phyloP scores from a whole-genome alignment of 768 basidiomycete genomes.

The Candolleomyces eurysporus region DNA sequence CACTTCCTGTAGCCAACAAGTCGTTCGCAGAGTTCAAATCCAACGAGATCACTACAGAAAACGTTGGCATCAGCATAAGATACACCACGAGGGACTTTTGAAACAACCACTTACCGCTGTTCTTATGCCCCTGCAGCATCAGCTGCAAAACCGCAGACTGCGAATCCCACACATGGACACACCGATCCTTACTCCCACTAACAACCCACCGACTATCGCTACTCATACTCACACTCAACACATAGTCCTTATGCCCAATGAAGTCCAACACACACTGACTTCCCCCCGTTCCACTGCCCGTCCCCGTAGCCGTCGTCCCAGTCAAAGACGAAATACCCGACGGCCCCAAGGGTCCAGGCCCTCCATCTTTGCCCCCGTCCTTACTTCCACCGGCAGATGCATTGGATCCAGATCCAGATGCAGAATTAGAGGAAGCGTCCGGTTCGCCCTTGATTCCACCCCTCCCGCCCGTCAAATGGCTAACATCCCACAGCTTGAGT shows the following conservation, averaged over 20 bases:
- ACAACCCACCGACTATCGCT: slow-evolving; percentile 95
- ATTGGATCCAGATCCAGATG: slow-evolving; percentile 29
- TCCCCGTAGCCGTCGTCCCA: slow-evolving; percentile 5
- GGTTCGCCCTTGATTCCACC: not conserved
- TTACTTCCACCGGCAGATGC: not conserved
- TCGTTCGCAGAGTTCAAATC: slow-evolving; percentile 46
- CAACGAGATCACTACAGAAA: slow-evolving; percentile 45
- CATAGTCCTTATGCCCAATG: slow-evolving; percentile 82
- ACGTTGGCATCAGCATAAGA: not conserved
- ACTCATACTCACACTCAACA: slow-evolving; percentile 67
- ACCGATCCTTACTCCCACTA: slow-evolving; percentile 91
- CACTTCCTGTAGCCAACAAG: slow-evolving; percentile 51
- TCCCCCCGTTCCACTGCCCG: slow-evolving; percentile 9
- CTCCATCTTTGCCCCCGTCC: slow-evolving; percentile 36
- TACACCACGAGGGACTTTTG: not conserved
- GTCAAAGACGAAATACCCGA: not conserved
- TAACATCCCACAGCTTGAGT: slow-evolving; percentile 85
- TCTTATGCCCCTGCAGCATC: slow-evolving; percentile 80
- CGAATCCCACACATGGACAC: slow-evolving; percentile 93
- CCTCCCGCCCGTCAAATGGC: slow-evolving; percentile 43
- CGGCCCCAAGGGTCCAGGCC: slow-evolving; percentile 17
- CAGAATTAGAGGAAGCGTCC: not conserved
- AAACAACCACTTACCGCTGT: slow-evolving; percentile 41
- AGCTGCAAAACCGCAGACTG: slow-evolving; percentile 76
- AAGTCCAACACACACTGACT: slow-evolving; percentile 34